phyloP scores from a whole-genome alignment of 768 basidiomycete genomes.

The Nidula microcarpa region DNA sequence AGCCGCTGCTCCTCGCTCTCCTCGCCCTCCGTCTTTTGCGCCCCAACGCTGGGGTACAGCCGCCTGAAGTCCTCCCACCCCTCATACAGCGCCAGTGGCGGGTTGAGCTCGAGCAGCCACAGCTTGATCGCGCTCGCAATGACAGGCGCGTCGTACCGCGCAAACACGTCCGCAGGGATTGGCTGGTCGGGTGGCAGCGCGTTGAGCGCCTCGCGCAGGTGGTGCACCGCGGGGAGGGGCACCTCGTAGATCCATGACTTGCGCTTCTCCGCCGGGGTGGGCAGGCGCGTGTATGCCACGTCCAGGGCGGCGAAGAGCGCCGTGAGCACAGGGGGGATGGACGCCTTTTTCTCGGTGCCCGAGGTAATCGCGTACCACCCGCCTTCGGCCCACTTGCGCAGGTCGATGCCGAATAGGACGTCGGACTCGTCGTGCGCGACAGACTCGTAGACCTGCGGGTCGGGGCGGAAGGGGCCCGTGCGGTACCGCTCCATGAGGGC shows the following conservation, averaged over 20 bases:
- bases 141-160: constrained; percentile 81
- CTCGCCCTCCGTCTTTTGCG: constrained; percentile 41
- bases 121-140: constrained; percentile 84
- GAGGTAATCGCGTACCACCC: constrained; percentile 61
- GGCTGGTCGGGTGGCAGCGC: constrained; percentile 55
- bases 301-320: constrained; percentile 63
- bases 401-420: constrained; percentile 87
- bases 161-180: constrained; percentile 47
- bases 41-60: constrained; percentile 78
- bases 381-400: constrained; percentile 87
- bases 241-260: constrained; percentile 96
- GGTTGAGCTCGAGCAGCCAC: constrained; percentile 89
- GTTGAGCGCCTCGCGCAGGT: constrained; percentile 83
- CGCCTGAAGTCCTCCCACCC: constrained; percentile 90
- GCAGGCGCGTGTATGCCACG: constrained; percentile 57
- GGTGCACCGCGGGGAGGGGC: constrained; percentile 78
- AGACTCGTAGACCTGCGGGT: constrained; percentile 82
- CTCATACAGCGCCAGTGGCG: constrained; percentile 81
- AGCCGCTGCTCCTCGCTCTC: constrained; percentile 57
- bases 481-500: constrained; percentile 91
- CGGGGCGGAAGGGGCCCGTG: constrained; percentile 89
- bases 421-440: constrained; percentile 80
- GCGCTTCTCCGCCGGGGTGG: constrained; percentile 74
- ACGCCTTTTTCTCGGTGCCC: constrained; percentile 56
- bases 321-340: constrained; percentile 70